Evolutionary conservation across 192 early-diverging fungal species (phyloP).

Genomic region (Phycomyces blakesleeanus): DNA sequence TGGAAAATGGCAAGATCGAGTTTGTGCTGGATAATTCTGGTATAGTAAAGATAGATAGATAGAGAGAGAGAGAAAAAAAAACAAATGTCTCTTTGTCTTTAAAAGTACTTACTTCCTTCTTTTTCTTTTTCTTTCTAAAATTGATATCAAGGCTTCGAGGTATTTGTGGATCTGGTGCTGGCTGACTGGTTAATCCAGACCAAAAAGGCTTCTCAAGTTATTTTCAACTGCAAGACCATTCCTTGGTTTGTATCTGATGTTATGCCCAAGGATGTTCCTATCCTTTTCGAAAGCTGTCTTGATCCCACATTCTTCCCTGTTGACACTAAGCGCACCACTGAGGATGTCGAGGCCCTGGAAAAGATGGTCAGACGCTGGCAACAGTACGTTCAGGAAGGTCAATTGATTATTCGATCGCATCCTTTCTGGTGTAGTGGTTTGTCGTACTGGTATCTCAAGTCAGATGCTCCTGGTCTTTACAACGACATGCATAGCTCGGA

Average conservation of each 20-base stretch:
- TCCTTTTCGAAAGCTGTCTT: conserved; percentile 47
- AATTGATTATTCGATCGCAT: conserved; percentile 67
- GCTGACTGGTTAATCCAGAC: conserved; percentile 78
- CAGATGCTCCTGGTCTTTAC: conserved; percentile 63
- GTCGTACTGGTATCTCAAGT: conserved; percentile 75
- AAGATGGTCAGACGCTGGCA: conserved; percentile 63
- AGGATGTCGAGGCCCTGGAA: conserved; percentile 40
- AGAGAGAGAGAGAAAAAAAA: no score
- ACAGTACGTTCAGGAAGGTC: conserved; percentile 53
- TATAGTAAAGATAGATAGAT: conserved; percentile 2
- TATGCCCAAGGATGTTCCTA: conserved; percentile 77
- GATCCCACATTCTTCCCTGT: conserved; percentile 37
- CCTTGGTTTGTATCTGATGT: conserved; percentile 98
- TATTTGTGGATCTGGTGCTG: conserved; percentile 83
- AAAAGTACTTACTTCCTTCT: no score
- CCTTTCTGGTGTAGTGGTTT: conserved; percentile 87
- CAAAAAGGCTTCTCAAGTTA: conserved; percentile 58
- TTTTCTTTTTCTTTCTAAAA: no score
- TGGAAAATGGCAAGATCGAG: conserved; percentile 64
- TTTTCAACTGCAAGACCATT: conserved; percentile 83
- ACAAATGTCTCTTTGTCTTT: no score
- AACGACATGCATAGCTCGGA: conserved; percentile 50
- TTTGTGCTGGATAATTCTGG: conserved; percentile 90
- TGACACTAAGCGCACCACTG: conserved; percentile 20
- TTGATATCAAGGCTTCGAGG: conserved; percentile 94